Evolutionary conservation across 2,329 filamentous ascomycete species (phyloP).

Genomic region (Fonsecaea pedrosoi): DNA sequence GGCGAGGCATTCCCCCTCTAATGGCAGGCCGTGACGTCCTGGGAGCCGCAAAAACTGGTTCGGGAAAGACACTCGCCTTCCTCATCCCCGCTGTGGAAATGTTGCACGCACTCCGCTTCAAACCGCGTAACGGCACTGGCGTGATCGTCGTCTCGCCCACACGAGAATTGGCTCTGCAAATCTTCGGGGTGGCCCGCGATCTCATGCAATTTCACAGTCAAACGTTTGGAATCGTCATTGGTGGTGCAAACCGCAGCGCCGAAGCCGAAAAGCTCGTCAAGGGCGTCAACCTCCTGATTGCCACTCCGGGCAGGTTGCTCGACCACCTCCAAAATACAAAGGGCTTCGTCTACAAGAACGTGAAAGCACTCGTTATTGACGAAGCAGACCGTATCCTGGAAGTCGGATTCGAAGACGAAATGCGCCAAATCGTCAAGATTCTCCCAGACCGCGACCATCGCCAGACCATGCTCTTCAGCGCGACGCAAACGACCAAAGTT

Average conservation of each 20-base stretch:
- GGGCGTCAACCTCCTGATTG: constrained; percentile 92
- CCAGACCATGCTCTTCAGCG: constrained; percentile 98
- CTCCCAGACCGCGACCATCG: constrained; percentile 77
- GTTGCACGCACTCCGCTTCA: constrained; percentile 87
- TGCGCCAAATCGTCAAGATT: constrained; percentile 95
- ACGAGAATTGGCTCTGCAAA: constrained; percentile 90
- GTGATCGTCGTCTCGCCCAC: constrained; percentile 93
- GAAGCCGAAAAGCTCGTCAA: constrained; percentile 94
- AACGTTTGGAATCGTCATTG: constrained; percentile 94
- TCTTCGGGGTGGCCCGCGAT: constrained; percentile 92
- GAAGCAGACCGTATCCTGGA: constrained; percentile 97
- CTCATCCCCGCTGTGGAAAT: constrained; percentile 94
- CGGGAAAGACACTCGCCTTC: constrained; percentile 94
- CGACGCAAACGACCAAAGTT: constrained; percentile 97
- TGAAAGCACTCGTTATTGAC: constrained; percentile 91
- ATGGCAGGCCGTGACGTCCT: constrained; percentile 90
- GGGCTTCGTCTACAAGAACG: constrained; percentile 88
- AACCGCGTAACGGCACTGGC: constrained; percentile 90
- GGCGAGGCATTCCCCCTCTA: constrained; percentile 82
- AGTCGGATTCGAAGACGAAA: constrained; percentile 96
- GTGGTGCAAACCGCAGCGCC: constrained; percentile 86
- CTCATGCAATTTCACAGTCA: constrained; percentile 93
- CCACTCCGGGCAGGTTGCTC: constrained; percentile 87
- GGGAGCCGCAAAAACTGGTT: constrained; percentile 93
- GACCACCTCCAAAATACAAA: constrained; percentile 94